Evolutionary conservation across 2,329 filamentous ascomycete genomes (phyloP), one percentile per base, ranked within the genome.

Genomic region (Penicillium concentricum): DNA sequence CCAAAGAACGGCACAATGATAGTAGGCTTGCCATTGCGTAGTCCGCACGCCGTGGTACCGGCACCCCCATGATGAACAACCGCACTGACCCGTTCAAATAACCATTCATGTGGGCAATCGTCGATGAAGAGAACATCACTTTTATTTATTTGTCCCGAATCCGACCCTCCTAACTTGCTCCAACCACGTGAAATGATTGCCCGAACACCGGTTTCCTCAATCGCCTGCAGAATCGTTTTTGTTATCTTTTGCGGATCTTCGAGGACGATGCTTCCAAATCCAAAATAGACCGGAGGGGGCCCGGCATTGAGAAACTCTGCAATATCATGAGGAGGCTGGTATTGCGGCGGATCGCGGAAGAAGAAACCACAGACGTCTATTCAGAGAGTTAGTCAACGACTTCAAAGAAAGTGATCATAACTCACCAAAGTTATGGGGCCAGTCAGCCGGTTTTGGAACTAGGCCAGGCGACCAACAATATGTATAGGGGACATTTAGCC

Each of bases 61-160:
- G 82, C 82, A 18, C 82, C 82, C 32, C 82, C 82, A 53, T 85
- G 81, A 59, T 85, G 82, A 1, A 84, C 76, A 0, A 84, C 82
- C 30, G 74, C 77, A 0, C 79, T 75, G 3, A 84, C 81, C 9
- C 76, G 73, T 58, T 81, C 75, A 61, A 84, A 84, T 0, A 84
- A 71, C 82, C 82, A 84, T 57, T 84, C 79, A 51, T 84, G 81
- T 1, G 81, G 82, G 34, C 77, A 79, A 52, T 84, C 80, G 1
- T 74, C 81, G 8, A 84, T 66, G 61, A 78, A 79, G 54, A 79
- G 80, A 16, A 82, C 70, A 34, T 74, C 69, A 43, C 16, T 28
- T 9, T 9, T n/a, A 9, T 28, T 43, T 28, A 43, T 5, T 13
- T 52, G 20, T 4, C 59, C 58, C 16, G 53, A 60, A 10, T 51